Evolutionary conservation across 805 yeast species (phyloP).

Genomic region (Wickerhamiella sergipiensis): DNA sequence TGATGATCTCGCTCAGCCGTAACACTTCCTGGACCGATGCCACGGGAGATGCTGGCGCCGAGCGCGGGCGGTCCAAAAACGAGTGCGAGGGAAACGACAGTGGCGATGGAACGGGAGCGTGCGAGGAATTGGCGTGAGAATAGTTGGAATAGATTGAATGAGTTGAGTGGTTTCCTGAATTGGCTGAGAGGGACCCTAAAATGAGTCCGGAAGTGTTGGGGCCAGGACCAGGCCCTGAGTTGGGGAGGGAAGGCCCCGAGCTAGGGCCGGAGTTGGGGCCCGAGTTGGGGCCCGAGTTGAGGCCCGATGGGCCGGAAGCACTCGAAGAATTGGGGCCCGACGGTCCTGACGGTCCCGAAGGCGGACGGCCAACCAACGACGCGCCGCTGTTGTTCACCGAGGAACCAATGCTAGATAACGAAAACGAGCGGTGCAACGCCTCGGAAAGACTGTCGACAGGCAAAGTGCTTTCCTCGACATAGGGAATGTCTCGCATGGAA

Average conservation of each 20-base stretch:
- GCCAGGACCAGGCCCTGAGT: too few relatives aligned
- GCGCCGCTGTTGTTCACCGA: not conserved
- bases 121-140: too few relatives aligned
- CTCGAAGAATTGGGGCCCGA: not conserved
- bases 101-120: not conserved
- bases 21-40: not conserved
- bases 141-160: too few relatives aligned
- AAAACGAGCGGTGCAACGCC: not conserved
- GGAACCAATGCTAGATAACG: not conserved
- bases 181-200: too few relatives aligned
- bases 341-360: not conserved
- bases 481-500: slow-evolving; percentile 18
- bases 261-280: not conserved
- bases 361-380: not conserved
- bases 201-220: too few relatives aligned
- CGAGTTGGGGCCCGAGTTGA: not conserved
- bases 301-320: too few relatives aligned
- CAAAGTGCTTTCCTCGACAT: slow-evolving; percentile 8
- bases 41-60: not conserved
- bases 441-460: not conserved
- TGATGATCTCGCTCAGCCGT: not conserved
- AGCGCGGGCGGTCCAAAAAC: not conserved
- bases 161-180: too few relatives aligned
- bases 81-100: not conserved
- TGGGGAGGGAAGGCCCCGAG: too few relatives aligned